Evolutionary conservation across 2,329 filamentous ascomycete genomes (phyloP).

Genomic region (Cladosporium oxysporum): DNA sequence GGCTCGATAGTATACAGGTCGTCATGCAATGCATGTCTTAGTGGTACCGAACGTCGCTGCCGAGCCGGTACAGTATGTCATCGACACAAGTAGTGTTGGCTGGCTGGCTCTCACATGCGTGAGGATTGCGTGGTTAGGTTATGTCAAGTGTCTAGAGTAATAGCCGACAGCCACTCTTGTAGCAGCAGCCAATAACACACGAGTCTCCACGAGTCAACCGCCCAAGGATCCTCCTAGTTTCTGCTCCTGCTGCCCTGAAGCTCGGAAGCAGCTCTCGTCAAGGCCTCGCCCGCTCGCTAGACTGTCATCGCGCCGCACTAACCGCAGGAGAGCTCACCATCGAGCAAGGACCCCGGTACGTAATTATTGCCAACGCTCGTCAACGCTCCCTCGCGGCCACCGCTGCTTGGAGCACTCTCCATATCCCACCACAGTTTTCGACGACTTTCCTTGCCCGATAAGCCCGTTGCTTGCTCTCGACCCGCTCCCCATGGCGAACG

Average conservation of each 20-base stretch:
- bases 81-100: neutral
- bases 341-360: constrained; percentile 10
- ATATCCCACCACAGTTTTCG: neutral
- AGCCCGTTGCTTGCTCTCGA: neutral
- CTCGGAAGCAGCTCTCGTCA: constrained; percentile 1
- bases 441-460: neutral
- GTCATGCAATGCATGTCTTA: constrained; percentile 14
- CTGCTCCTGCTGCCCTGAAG: neutral
- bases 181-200: neutral
- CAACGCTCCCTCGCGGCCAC: constrained; percentile 3
- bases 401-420: constrained; percentile 2
- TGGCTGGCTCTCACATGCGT: neutral
- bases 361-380: constrained; percentile 9
- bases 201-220: neutral
- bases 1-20: neutral
- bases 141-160: neutral
- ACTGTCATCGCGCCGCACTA: constrained; percentile 5
- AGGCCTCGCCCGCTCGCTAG: constrained; percentile 8
- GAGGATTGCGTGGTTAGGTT: neutral
- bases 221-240: neutral
- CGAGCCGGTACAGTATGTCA: neutral
- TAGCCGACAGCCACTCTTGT: neutral
- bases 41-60: neutral
- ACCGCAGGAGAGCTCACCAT: constrained; percentile 8
- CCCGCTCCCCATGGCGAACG: neutral